A percentile compares a stretch with the other conserved stretches of the same genome.
Evolutionary conservation across 73 alveolate species (phyloP).

Genomic region (Stentor coeruleus): DNA sequence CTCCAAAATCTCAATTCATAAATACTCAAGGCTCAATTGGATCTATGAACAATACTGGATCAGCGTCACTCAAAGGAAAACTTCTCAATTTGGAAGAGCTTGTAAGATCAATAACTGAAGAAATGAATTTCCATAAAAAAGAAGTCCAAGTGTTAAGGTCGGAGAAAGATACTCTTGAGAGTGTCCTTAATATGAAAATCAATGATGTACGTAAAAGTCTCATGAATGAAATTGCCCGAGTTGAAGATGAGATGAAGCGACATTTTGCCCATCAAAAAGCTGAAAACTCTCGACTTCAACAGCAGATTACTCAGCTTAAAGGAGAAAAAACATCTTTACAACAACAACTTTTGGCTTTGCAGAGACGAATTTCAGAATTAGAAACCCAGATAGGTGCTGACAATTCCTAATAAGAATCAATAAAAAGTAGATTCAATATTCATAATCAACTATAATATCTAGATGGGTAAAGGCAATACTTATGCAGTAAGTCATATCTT

Average conservation of each 20-base stretch:
- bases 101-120: conserved; percentile 43
- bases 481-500: no score
- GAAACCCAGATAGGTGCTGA: conserved; percentile 82
- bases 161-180: conserved; percentile 79
- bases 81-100: conserved; percentile 38
- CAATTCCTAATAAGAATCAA: conserved; percentile 60
- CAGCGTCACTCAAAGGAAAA: conserved; percentile 62
- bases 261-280: conserved; percentile 75
- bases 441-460: no score
- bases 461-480: no score
- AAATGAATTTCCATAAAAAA: conserved; percentile 61
- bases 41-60: no score
- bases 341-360: conserved; percentile 62
- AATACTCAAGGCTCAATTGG: no score
- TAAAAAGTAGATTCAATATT: no score
- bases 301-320: conserved; percentile 64
- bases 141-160: conserved; percentile 55
- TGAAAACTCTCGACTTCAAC: conserved; percentile 73
- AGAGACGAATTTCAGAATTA: conserved; percentile 74
- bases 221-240: conserved; percentile 67
- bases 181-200: conserved; percentile 67
- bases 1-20: no score
- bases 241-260: conserved; percentile 83
- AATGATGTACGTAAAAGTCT: conserved; percentile 68
- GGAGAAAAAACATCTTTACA: conserved; percentile 81